Evolutionary conservation across 768 basidiomycete genomes (phyloP), one percentile per base, ranked within the genome.

Genomic region (Kwoniella botswanensis): DNA sequence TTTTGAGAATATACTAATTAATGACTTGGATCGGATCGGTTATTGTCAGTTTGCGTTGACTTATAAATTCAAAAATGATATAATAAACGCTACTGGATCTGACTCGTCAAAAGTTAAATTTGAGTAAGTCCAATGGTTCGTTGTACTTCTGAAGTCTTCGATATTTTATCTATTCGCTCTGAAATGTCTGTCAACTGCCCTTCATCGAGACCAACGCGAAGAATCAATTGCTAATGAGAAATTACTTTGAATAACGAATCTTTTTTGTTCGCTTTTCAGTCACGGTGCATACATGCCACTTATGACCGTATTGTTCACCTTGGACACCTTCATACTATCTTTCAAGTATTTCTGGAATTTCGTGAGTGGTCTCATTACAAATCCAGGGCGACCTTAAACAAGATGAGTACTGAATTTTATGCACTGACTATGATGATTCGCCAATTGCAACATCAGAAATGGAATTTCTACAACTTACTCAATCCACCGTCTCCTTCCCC

Each of bases 401-500:
- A 26, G 26, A 26, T 26, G 26, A 26, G 4, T 26, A 26, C 26
- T 26, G 26, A n/a, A 26, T 26, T 26, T 26, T 26, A 2, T 26
- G 2, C 26, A 26, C 26, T 26, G 26, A 26, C 26, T 26, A 4
- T 26, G 26, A 26, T 26, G 26, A 26, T 26, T 26, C 4, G 2
- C 7, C 35, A 35, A 35, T 4, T 35, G 3, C 35, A 4, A 35
- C 46, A 54, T 6, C 60, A 61, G 60, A 21, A 54, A 57, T n/a
- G 18, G 10, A 53, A 63, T 22, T 63, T 77, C 41, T 10, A 63
- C 1, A 74, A 50, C 11, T 76, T 81, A 64, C 68, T 74, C 6
- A 42, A 71, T 22, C 79, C 79, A 3, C 79, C 79, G 2, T 57
- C 63, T 2, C 79, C 79, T 26, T 65, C 76, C 22, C 73, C 77